Conservation (phyloP, 2,329 filamentous ascomycete species). For the Eutypa lata region DNA sequence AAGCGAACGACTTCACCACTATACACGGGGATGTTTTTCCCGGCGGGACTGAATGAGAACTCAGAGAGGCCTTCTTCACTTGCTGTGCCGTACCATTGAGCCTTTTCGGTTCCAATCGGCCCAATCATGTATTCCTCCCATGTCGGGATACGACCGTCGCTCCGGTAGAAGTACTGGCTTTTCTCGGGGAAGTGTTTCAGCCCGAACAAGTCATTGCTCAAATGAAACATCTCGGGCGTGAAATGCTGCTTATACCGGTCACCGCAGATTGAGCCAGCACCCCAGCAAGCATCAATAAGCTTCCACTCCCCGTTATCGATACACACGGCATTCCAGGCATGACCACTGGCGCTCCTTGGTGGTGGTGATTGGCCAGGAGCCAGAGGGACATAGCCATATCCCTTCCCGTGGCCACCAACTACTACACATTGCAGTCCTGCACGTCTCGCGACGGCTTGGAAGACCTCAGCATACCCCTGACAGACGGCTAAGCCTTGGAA, state of each 20-base stretch:
- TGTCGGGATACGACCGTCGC: slow-evolving; percentile 61
- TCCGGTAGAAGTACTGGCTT: slow-evolving; percentile 66
- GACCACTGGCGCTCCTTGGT: slow-evolving; percentile 57
- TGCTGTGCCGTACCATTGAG: slow-evolving; percentile 43
- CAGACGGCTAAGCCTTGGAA: slow-evolving; percentile 81
- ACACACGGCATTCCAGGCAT: slow-evolving; percentile 91
- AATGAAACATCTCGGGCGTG: slow-evolving; percentile 57
- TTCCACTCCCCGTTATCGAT: slow-evolving; percentile 91
- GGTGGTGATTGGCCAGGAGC: slow-evolving; percentile 64
- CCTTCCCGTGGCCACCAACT: slow-evolving; percentile 80
- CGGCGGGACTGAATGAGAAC: slow-evolving; percentile 59
- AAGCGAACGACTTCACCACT: slow-evolving; percentile 60
- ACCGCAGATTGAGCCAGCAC: slow-evolving; percentile 67
- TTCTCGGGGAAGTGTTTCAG: slow-evolving; percentile 75
- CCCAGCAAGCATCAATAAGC: slow-evolving; percentile 89
- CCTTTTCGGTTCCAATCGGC: slow-evolving; percentile 46
- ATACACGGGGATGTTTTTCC: slow-evolving; percentile 56
- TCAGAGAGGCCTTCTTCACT: slow-evolving; percentile 50
- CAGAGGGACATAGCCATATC: slow-evolving; percentile 67
- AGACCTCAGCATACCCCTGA: slow-evolving; percentile 84
- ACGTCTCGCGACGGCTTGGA: slow-evolving; percentile 71
- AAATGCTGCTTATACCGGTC: slow-evolving; percentile 67
- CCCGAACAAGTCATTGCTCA: slow-evolving; percentile 76
- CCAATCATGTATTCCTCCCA: slow-evolving; percentile 85
- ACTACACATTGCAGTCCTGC: slow-evolving; percentile 77